Evolutionary conservation across 2,329 filamentous ascomycete genomes (phyloP).

Genomic region (Talaromyces amestolkiae): DNA sequence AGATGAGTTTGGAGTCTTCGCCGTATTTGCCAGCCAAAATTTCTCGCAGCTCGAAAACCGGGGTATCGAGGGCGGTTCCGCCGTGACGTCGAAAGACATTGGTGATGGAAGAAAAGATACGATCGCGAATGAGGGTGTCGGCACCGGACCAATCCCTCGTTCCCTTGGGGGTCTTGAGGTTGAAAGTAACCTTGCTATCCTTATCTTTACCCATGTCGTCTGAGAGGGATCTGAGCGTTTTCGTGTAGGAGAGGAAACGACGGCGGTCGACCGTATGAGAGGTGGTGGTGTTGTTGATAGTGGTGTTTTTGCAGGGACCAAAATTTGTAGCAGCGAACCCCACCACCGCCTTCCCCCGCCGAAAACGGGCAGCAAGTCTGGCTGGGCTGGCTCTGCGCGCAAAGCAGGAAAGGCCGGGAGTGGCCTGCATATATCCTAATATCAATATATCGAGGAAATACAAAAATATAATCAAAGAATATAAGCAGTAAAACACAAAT

Average conservation of each 20-base stretch:
- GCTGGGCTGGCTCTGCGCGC: slow-evolving; percentile 31
- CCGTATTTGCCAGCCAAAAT: slow-evolving; percentile 88
- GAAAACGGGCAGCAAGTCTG: slow-evolving; percentile 21
- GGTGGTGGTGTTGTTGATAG: slow-evolving; percentile 11
- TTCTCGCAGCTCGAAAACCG: slow-evolving; percentile 81
- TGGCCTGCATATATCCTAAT: slow-evolving; percentile 31
- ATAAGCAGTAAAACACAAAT: not conserved
- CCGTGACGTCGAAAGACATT: slow-evolving; percentile 81
- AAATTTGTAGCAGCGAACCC: slow-evolving; percentile 17
- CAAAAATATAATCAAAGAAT: not conserved
- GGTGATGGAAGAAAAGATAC: slow-evolving; percentile 73
- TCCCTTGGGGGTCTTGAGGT: slow-evolving; percentile 86
- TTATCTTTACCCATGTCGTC: slow-evolving; percentile 28
- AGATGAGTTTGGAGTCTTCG: slow-evolving; percentile 89
- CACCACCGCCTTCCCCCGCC: slow-evolving; percentile 21
- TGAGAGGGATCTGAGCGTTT: slow-evolving; percentile 12
- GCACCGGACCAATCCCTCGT: slow-evolving; percentile 82
- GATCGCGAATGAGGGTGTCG: slow-evolving; percentile 76
- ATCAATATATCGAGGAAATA: not conserved
- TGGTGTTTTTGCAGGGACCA: slow-evolving; percentile 11
- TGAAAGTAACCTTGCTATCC: slow-evolving; percentile 46
- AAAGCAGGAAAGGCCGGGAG: slow-evolving; percentile 26
- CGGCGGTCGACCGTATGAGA: slow-evolving; percentile 16
- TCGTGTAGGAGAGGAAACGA: slow-evolving; percentile 19
- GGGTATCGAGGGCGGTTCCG: slow-evolving; percentile 74